These are phyloP conservation scores for Boehmeria nivea DNA, from an alignment of 306 rosid genomes.

Conservation along the genomic window DNA sequence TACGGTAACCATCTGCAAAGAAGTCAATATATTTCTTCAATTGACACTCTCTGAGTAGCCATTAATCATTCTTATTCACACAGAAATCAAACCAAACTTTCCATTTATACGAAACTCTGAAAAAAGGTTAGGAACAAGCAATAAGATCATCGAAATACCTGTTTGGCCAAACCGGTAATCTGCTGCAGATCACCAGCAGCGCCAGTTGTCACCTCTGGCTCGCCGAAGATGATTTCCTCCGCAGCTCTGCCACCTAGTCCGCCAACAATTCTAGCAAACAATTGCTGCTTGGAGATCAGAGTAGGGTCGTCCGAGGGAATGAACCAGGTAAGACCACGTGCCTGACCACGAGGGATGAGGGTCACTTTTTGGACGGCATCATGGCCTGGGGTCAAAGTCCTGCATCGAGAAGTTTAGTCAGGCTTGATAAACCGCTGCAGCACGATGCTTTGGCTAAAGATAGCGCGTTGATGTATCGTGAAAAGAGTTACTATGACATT, in stretches of 20 bases:
- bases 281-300: conserved; percentile 88
- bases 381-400: conserved; percentile 98
- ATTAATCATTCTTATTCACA: no score
- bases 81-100: no score
- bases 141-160: conserved; percentile 36
- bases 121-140: no score
- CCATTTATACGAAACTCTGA: no score
- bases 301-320: conserved; percentile 95
- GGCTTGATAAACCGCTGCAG: neutral
- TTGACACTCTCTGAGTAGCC: no score
- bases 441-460: neutral
- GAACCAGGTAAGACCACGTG: conserved; percentile 98
- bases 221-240: conserved; percentile 92
- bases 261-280: conserved; percentile 97
- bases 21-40: no score
- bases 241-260: conserved; percentile 99
- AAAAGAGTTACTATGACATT: no score
- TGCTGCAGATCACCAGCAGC: conserved; percentile 98
- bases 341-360: conserved; percentile 92
- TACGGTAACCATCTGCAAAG: conserved; percentile 81
- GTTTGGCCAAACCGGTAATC: conserved; percentile 89
- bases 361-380: conserved; percentile 94
- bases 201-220: conserved; percentile 97
- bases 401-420: conserved; percentile 31
- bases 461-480: no score